A percentile compares a stretch with the other conserved stretches of the same genome.
phyloP scores from a whole-genome alignment of 768 basidiomycete species.

The Macrolepiota dolichaula region DNA sequence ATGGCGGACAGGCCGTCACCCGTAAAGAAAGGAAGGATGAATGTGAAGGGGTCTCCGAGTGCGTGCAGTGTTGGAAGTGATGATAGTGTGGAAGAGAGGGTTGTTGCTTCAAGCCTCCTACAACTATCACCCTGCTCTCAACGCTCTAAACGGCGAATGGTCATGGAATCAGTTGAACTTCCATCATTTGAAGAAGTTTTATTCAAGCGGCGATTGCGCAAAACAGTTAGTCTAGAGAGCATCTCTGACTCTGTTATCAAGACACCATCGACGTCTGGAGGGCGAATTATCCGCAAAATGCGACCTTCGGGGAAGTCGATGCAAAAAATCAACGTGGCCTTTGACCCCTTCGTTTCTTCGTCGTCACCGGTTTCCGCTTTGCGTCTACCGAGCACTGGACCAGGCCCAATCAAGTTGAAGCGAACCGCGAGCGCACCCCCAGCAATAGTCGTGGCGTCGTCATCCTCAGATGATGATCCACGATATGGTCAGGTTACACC shows the following conservation, averaged over 20 bases:
- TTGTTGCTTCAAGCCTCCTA: constrained; percentile 14
- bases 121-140: neutral
- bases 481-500: constrained; percentile 66
- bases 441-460: neutral
- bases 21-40: constrained; percentile 18
- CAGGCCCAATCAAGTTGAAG: neutral
- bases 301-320: constrained; percentile 2
- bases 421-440: constrained; percentile 10
- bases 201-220: neutral
- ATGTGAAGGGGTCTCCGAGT: neutral
- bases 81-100: constrained; percentile 32
- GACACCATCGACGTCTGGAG: constrained; percentile 5
- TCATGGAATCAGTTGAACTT: constrained; percentile 45
- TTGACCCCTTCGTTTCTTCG: constrained; percentile 5
- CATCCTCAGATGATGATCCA: constrained; percentile 66
- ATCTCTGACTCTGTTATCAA: neutral
- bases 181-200: constrained; percentile 8
- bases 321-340: neutral
- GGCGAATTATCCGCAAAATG: constrained; percentile 4
- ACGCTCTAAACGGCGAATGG: constrained; percentile 35
- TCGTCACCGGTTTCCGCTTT: constrained; percentile 2
- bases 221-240: neutral
- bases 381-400: neutral
- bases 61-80: constrained; percentile 8
- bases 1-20: constrained; percentile 15